Base-by-base conservation (phyloP, 2,329 filamentous ascomycete species). In the Metarhizium guizhouense region DNA sequence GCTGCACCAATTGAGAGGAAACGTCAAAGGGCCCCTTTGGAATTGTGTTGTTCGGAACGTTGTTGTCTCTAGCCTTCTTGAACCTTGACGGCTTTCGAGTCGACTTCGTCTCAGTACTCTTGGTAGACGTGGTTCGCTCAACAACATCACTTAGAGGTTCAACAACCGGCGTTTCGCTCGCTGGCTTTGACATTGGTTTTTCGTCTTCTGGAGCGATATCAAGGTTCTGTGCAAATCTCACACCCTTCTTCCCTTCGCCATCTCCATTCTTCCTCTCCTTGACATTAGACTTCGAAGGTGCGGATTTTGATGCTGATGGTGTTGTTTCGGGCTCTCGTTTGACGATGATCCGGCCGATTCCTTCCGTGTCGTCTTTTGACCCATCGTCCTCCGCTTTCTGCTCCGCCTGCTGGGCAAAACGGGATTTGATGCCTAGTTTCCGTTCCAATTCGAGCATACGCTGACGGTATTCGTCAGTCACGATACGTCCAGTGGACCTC, bases 371-470 rank as follows among this genome's bases (percentile, higher is more conserved):
- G 13, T 72, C 68, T 1, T 57, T 57, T 49, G 55, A 57, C 6
- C 60, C 56, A 11, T 71, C 66, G 6, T 70, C 70, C 11, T 72
- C 68, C 2, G 72, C 69, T 3, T 71, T 67, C 55, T 63, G 66
- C 58, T 65, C 64, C 80, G 83, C 54, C 78, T 82, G 64, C 81
- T 86, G 65, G 77, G 70, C 72, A 51, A 74, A 76, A 14, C 72
- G 72, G 3, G 76, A 76, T 59, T 74, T 80, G 60, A 85, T 80
- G n/a, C 77, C 79, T 0, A 96, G 78, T 59, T 84, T 86, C 66
- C 86, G 78, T 70, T 96, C 88, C 4, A 99, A 76, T 61, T 92
- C 88, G 48, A 87, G 79, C 94, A 99, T 97, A 62, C 89, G 81
- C 62, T 82, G 78, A 36, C 85, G 83, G 65, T 95, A 95, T 14